Conservation (phyloP, 192 early-diverging fungal genomes). For the Coemansia sp. region DNA sequence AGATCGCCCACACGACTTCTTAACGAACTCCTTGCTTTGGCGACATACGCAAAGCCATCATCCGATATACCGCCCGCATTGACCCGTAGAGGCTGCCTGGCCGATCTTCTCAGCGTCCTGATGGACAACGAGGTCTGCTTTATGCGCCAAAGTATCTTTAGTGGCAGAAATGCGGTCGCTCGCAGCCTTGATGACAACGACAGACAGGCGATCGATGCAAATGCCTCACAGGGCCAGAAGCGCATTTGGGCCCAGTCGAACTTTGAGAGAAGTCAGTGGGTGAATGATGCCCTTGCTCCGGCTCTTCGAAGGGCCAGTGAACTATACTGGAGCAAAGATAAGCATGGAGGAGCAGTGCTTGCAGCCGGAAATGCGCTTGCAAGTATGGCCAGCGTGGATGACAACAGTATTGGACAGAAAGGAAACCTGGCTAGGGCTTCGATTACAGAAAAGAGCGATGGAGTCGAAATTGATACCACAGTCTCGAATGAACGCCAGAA, state of each 20-base stretch:
- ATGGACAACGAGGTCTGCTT: conserved; percentile 45
- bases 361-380: conserved; percentile 21
- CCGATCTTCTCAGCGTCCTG: conserved; percentile 19
- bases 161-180: conserved; percentile 17
- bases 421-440: neutral
- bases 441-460: neutral
- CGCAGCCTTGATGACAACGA: conserved; percentile 10
- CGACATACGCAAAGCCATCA: neutral
- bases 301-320: conserved; percentile 5
- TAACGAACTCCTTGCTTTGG: conserved; percentile 8
- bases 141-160: conserved; percentile 33
- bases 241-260: conserved; percentile 32
- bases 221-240: conserved; percentile 4
- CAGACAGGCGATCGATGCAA: conserved; percentile 5
- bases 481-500: neutral
- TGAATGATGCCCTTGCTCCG: conserved; percentile 8
- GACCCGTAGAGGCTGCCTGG: neutral
- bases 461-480: neutral
- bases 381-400: conserved; percentile 12
- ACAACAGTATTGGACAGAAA: neutral
- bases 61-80: neutral
- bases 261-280: conserved; percentile 26
- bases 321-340: conserved; percentile 6
- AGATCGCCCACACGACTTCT: conserved; percentile 12
- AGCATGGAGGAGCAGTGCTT: neutral